phyloP scores from a whole-genome alignment of 768 basidiomycete genomes.

The Tephrocybe sp. region DNA sequence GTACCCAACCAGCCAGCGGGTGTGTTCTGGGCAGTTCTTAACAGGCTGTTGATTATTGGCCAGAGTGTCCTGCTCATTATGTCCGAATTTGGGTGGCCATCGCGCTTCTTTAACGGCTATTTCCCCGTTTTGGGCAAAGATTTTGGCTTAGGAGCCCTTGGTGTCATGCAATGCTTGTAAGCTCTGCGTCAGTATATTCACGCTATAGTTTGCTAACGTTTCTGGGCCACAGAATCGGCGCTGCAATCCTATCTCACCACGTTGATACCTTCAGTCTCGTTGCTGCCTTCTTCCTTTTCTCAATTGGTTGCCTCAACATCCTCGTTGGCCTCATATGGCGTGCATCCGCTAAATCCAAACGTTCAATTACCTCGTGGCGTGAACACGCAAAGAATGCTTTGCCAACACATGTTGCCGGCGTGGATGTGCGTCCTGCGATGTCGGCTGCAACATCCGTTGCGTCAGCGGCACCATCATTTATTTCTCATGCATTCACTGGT shows the following conservation, averaged over 20 bases:
- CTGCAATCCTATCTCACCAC: slow-evolving; percentile 70
- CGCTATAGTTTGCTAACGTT: background rate
- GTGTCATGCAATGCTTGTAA: slow-evolving; percentile 83
- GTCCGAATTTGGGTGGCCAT: slow-evolving; percentile 82
- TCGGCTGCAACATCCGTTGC: slow-evolving; percentile 23
- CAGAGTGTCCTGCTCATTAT: slow-evolving; percentile 78
- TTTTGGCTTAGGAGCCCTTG: slow-evolving; percentile 86
- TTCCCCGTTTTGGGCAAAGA: slow-evolving; percentile 83
- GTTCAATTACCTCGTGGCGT: slow-evolving; percentile 65
- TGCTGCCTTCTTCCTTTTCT: slow-evolving; percentile 88
- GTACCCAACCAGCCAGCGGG: slow-evolving; percentile 92
- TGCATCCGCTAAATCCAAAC: slow-evolving; percentile 54
- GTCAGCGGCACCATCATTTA: slow-evolving; percentile 27
- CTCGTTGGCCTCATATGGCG: slow-evolving; percentile 74
- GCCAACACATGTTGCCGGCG: slow-evolving; percentile 42
- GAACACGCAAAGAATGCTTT: slow-evolving; percentile 50
- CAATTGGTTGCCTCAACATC: slow-evolving; percentile 87
- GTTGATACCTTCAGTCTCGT: slow-evolving; percentile 89
- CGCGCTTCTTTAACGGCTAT: slow-evolving; percentile 74
- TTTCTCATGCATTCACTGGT: slow-evolving; percentile 31
- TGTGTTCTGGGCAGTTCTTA: slow-evolving; percentile 88
- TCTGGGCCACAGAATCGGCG: slow-evolving; percentile 49
- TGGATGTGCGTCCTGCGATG: slow-evolving; percentile 32
- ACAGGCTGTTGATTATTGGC: slow-evolving; percentile 83
- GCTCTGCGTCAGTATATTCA: slow-evolving; percentile 18